Conservation (phyloP, 768 basidiomycete genomes). For the Chalciporus sphaerocephalus region DNA sequence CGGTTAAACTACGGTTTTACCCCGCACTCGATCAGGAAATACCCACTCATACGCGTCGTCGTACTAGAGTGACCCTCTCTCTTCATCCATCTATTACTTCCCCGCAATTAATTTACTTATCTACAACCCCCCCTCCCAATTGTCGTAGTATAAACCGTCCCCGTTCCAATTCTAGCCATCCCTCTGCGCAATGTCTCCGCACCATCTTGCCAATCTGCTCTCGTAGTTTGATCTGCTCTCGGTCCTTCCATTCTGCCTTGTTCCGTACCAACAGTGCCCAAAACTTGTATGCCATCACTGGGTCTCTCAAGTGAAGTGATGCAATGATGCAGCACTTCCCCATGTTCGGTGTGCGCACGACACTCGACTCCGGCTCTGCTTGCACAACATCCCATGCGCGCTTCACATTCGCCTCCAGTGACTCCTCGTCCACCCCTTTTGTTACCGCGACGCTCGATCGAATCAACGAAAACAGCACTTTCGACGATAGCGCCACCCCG, state of each 20-base stretch:
- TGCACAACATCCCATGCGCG: conserved; percentile 42
- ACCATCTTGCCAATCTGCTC: conserved; percentile 36
- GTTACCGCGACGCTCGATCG: conserved; percentile 35
- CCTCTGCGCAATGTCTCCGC: conserved; percentile 23
- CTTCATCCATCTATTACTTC: too few relatives aligned
- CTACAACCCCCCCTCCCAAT: conserved; percentile 15
- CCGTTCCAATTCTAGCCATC: conserved; percentile 20
- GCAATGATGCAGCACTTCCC: conserved; percentile 49
- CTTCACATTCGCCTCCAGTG: conserved; percentile 34
- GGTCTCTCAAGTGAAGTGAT: conserved; percentile 47
- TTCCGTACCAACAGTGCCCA: conserved; percentile 48
- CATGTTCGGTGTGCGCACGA: conserved; percentile 42
- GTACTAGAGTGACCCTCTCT: too few relatives aligned
- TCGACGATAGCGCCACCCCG: conserved; percentile 40
- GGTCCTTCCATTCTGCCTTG: conserved; percentile 46
- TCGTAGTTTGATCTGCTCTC: conserved; percentile 43
- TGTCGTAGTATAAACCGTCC: conserved; percentile 20
- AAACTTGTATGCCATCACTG: conserved; percentile 54
- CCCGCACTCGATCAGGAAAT: background rate
- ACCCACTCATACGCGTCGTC: too few relatives aligned
- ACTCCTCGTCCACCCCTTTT: conserved; percentile 24
- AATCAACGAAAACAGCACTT: conserved; percentile 48
- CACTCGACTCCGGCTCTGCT: conserved; percentile 32
- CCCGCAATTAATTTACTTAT: conserved; percentile 12
- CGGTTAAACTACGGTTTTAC: background rate